A percentile compares a stretch with the other conserved stretches of the same genome.
Conservation (phyloP, 768 basidiomycete genomes). For the Tricholomella constricta region DNA sequence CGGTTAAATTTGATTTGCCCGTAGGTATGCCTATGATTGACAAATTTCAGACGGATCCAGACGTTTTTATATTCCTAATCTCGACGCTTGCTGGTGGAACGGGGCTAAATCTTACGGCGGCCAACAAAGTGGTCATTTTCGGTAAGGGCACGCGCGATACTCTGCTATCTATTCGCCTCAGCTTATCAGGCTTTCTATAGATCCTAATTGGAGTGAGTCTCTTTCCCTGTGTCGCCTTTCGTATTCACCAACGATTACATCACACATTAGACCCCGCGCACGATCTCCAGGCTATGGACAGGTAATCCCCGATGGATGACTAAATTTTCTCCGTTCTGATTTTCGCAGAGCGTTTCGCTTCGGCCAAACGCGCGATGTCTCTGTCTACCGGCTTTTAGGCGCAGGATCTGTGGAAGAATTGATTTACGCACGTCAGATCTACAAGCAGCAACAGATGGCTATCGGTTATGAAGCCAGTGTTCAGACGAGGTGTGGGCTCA, state of each 20-base stretch:
- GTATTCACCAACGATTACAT: conserved; percentile 5
- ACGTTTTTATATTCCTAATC: conserved; percentile 81
- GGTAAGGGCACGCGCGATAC: conserved; percentile 43
- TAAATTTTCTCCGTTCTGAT: neutral
- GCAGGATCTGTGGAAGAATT: conserved; percentile 88
- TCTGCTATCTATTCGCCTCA: conserved; percentile 1
- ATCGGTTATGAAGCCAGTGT: conserved; percentile 84
- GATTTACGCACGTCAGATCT: conserved; percentile 87
- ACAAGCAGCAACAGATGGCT: conserved; percentile 94
- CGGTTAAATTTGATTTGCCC: neutral
- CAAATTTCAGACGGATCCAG: conserved; percentile 71
- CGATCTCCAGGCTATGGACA: conserved; percentile 91
- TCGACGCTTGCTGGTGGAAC: conserved; percentile 92
- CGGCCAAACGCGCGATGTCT: conserved; percentile 84
- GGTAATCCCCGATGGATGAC: conserved; percentile 27
- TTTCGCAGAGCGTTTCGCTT: conserved; percentile 69
- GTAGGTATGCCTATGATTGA: conserved; percentile 88
- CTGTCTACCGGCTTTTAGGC: conserved; percentile 80
- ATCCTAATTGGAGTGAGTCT: conserved; percentile 92
- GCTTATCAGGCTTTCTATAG: conserved; percentile 36
- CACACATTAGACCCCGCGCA: conserved; percentile 79
- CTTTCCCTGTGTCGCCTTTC: neutral
- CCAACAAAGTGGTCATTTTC: conserved; percentile 94
- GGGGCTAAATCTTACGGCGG: conserved; percentile 85
- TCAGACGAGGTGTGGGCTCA: conserved; percentile 62